Conservation (phyloP, 495 filamentous ascomycete genomes). For the Lasiosphaeria hispida region DNA sequence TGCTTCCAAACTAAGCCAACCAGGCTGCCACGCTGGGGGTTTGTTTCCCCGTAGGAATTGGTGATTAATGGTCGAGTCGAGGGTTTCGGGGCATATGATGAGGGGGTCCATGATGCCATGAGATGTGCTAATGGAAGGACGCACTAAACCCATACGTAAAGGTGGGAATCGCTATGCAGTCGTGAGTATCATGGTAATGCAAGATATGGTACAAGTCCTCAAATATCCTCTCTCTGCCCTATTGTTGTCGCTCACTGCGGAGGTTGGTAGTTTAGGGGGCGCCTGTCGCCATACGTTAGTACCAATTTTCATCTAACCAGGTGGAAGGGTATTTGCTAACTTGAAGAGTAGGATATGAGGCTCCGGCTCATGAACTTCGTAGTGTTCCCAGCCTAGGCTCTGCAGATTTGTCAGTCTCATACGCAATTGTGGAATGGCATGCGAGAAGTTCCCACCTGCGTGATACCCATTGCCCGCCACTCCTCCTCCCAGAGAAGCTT, state of each 20-base stretch:
- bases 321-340: slow-evolving; percentile 52
- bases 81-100: slow-evolving; percentile 4
- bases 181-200: slow-evolving; percentile 31
- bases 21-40: background rate
- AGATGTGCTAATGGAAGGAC: slow-evolving; percentile 27
- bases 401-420: slow-evolving; percentile 33
- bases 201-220: slow-evolving; percentile 24
- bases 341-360: slow-evolving; percentile 98
- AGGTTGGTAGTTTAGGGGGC: slow-evolving; percentile 82
- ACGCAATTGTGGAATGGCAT: background rate
- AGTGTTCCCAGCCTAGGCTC: slow-evolving; percentile 99
- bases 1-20: background rate
- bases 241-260: slow-evolving; percentile 44
- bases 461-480: slow-evolving; percentile 94
- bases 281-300: slow-evolving; percentile 46
- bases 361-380: slow-evolving; percentile 97
- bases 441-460: slow-evolving; percentile 61
- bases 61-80: slow-evolving; percentile 9
- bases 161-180: slow-evolving; percentile 45
- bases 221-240: slow-evolving; percentile 7
- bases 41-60: background rate
- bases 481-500: slow-evolving; percentile 98
- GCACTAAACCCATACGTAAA: slow-evolving; percentile 33
- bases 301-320: background rate
- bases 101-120: slow-evolving; percentile 1